Evolutionary conservation across 352 stramenopile genomes (phyloP).

Genomic region (Hyaloperonospora arabidopsidis): DNA sequence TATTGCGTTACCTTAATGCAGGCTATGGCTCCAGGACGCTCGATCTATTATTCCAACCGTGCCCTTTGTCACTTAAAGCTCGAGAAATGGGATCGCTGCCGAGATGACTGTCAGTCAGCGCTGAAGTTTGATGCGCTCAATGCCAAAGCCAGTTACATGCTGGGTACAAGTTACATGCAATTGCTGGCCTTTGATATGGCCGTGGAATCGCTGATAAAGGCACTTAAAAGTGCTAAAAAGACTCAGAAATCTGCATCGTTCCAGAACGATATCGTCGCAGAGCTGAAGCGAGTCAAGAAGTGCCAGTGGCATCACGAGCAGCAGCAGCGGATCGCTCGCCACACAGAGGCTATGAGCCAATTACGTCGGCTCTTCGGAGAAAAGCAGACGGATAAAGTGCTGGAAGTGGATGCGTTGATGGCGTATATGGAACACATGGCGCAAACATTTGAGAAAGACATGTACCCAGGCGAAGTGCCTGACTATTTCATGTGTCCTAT

Average conservation of each 20-base stretch:
- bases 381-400: conserved; percentile 20
- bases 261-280: conserved; percentile 45
- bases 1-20: conserved; percentile 8
- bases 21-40: conserved; percentile 48
- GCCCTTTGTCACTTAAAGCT: conserved; percentile 68
- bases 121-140: conserved; percentile 55
- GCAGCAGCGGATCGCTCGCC: conserved; percentile 28
- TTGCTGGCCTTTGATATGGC: conserved; percentile 41
- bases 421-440: conserved; percentile 55
- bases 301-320: conserved; percentile 50
- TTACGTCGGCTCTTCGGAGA: conserved; percentile 34
- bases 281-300: conserved; percentile 60
- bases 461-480: conserved; percentile 50
- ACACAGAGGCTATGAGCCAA: conserved; percentile 37
- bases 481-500: conserved; percentile 79
- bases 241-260: conserved; percentile 50
- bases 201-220: conserved; percentile 44
- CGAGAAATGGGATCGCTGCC: conserved; percentile 48
- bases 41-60: conserved; percentile 77
- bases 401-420: conserved; percentile 37
- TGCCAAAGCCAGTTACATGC: conserved; percentile 68
- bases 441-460: conserved; percentile 33
- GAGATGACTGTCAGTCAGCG: conserved; percentile 52
- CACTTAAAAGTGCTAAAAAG: conserved; percentile 45
- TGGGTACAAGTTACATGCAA: conserved; percentile 54